Base-by-base conservation (phyloP, 2,329 filamentous ascomycete genomes). In the Trichoderma sp. region DNA sequence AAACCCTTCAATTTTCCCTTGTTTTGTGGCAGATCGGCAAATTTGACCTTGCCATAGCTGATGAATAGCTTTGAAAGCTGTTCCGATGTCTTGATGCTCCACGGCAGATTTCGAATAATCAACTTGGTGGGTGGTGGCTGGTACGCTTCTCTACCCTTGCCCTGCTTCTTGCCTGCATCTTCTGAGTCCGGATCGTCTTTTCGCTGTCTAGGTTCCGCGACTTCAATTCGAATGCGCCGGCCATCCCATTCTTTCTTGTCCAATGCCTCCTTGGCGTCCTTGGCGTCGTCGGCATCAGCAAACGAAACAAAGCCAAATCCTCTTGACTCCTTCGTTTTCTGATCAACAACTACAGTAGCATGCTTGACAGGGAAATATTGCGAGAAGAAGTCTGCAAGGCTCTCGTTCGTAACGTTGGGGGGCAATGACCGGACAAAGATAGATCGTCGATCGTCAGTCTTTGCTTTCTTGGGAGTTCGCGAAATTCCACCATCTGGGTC, bases 271-370 rank as follows among this genome's bases (percentile, higher is more conserved):
- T 93, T 88, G 20, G 96, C 97, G 74, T 91, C 88, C 74, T 91
- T 85, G 13, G 95, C 95, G 84, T 99, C 96, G 75, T 98, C 95
- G 34, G 92, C 88, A 79, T 99, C 96, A 76, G 95, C 93, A 78
- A 99, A 96, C 2, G 96, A 98, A 71, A 99, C 95, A 82, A 99
- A 99, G 68, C 96, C 96, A 81, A 94, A 99, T 20, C 96, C 95
- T 79, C 93, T 92, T 15, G 94, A 98, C 76, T 91, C 85, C 79
- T 97, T 97, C 2, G 95, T 97, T 74, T 90, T 86, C 17, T 92
- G 90, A 80, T 99, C 95, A 71, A 92, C 84, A 50, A 99, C 94
- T 5, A 97, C 94, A n/a, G 92, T 93, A 67, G 96, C 95, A 82
- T 98, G 95, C 82, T 98, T 98, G 79, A 99, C 89, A 8, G 97